Conservation (phyloP, 148 eudicot genomes). For the Hydrangea macrophylla region DNA sequence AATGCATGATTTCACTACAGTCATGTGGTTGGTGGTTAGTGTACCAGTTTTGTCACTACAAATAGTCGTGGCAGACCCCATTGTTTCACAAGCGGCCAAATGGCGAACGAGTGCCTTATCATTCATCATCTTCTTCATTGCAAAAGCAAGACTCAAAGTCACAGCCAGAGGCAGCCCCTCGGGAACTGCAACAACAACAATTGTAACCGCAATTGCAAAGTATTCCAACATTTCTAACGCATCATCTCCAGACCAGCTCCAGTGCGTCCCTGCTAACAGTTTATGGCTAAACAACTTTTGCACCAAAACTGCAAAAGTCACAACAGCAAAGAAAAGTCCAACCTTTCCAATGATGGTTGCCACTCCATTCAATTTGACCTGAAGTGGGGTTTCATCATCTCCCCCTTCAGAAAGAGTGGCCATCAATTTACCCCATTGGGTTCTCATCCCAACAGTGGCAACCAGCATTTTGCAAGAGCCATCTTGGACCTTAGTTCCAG, state of each 20-base stretch:
- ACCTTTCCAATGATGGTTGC: slow-evolving; percentile 93
- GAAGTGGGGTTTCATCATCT: slow-evolving; percentile 92
- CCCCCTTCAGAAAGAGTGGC: slow-evolving; percentile 99
- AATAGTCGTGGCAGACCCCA: slow-evolving; percentile 92
- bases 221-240: slow-evolving; percentile 75
- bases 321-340: slow-evolving; percentile 87
- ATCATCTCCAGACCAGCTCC: slow-evolving; percentile 76
- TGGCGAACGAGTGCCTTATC: slow-evolving; percentile 94
- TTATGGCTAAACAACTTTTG: slow-evolving; percentile 62
- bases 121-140: slow-evolving; percentile 99
- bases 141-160: slow-evolving; percentile 90
- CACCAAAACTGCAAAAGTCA: slow-evolving; percentile 83
- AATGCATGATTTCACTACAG: slow-evolving; percentile 88
- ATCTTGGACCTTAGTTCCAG: slow-evolving; percentile 96
- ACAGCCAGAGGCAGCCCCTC: slow-evolving; percentile 96
- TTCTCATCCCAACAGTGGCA: slow-evolving; percentile 95
- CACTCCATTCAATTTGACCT: slow-evolving; percentile 94
- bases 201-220: slow-evolving; percentile 90
- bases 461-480: slow-evolving; percentile 95
- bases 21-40: slow-evolving; percentile 86
- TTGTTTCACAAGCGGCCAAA: slow-evolving; percentile 95
- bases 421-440: slow-evolving; percentile 97
- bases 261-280: slow-evolving; percentile 55
- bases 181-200: slow-evolving; percentile 98
- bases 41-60: slow-evolving; percentile 99